Percentiles rank a stretch among this genome's conserved stretches.
Conservation (phyloP, 1,284 basidiomycete species). For the Trichosporon sp. region DNA sequence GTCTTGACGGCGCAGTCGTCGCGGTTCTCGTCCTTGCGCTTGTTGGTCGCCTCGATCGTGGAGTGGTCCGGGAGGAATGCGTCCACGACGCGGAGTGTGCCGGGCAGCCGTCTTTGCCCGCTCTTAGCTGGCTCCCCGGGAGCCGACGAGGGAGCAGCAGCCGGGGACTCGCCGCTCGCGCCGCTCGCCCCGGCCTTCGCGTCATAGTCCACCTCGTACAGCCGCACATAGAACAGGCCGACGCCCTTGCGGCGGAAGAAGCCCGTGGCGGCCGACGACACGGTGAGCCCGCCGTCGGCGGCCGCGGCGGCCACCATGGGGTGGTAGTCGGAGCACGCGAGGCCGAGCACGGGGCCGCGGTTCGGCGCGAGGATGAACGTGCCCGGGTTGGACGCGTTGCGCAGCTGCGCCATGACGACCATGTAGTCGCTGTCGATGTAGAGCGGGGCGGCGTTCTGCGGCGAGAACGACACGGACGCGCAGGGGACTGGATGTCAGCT, state of each 20-base stretch:
- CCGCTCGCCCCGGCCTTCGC: slow-evolving; percentile 51
- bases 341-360: slow-evolving; percentile 71
- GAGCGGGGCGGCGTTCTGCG: slow-evolving; percentile 32
- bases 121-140: too few species aligned
- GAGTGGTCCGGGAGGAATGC: slow-evolving; percentile 61
- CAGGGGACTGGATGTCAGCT: slow-evolving; percentile 28
- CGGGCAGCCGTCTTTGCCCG: slow-evolving; percentile 20
- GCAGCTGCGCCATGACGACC: slow-evolving; percentile 29
- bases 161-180: neutral
- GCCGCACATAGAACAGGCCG: slow-evolving; percentile 67
- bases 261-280: slow-evolving; percentile 25
- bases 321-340: slow-evolving; percentile 76
- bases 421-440: slow-evolving; percentile 41
- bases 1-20: slow-evolving; percentile 29
- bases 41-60: slow-evolving; percentile 15
- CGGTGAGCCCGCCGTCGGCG: slow-evolving; percentile 67
- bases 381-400: slow-evolving; percentile 14
- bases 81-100: slow-evolving; percentile 77
- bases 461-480: slow-evolving; percentile 34
- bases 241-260: slow-evolving; percentile 27
- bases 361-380: slow-evolving; percentile 26
- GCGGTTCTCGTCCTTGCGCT: slow-evolving; percentile 12
- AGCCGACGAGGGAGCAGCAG: too few species aligned
- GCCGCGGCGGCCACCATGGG: slow-evolving; percentile 73
- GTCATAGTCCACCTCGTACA: slow-evolving; percentile 82